Evolutionary conservation across 352 stramenopile species (phyloP).

Genomic region (Globisporangium emineosum): DNA sequence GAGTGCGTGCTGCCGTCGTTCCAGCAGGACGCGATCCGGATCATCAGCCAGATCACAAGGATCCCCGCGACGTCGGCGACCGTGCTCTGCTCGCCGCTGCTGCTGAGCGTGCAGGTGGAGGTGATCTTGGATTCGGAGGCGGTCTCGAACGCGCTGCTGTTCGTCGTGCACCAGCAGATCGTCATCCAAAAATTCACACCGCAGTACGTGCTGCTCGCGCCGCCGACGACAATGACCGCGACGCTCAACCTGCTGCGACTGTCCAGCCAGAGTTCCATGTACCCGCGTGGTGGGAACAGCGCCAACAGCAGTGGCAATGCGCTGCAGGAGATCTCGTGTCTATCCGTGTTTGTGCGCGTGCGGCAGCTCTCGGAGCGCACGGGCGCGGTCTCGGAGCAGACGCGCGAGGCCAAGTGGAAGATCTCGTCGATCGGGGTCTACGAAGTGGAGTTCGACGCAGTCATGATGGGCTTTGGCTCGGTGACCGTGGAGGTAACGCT

Average conservation of each 20-base stretch:
- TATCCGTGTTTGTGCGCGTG: slow-evolving; percentile 58
- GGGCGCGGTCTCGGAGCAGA: slow-evolving; percentile 48
- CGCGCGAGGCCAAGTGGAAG: slow-evolving; percentile 43
- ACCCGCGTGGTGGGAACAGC: background rate
- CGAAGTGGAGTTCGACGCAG: slow-evolving; percentile 59
- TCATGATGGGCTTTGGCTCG: slow-evolving; percentile 48
- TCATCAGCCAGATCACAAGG: slow-evolving; percentile 37
- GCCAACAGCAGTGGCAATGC: background rate
- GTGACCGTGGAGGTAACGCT: slow-evolving; percentile 52
- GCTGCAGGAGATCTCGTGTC: slow-evolving; percentile 36
- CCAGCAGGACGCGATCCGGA: slow-evolving; percentile 27
- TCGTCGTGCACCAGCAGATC: slow-evolving; percentile 51
- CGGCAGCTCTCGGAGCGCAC: slow-evolving; percentile 52
- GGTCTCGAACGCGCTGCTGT: slow-evolving; percentile 47
- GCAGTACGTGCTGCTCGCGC: slow-evolving; percentile 57
- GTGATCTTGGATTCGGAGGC: slow-evolving; percentile 56
- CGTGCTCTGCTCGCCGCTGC: slow-evolving; percentile 38
- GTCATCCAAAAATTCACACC: slow-evolving; percentile 45
- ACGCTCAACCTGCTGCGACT: slow-evolving; percentile 65
- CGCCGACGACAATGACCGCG: slow-evolving; percentile 30
- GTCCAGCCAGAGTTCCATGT: slow-evolving; percentile 16
- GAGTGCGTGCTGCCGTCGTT: slow-evolving; percentile 56
- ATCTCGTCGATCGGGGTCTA: slow-evolving; percentile 51
- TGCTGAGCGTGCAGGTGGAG: slow-evolving; percentile 50
- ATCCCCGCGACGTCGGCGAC: slow-evolving; percentile 42